phyloP scores from a whole-genome alignment of 352 stramenopile species.

The Globisporangium solare region DNA sequence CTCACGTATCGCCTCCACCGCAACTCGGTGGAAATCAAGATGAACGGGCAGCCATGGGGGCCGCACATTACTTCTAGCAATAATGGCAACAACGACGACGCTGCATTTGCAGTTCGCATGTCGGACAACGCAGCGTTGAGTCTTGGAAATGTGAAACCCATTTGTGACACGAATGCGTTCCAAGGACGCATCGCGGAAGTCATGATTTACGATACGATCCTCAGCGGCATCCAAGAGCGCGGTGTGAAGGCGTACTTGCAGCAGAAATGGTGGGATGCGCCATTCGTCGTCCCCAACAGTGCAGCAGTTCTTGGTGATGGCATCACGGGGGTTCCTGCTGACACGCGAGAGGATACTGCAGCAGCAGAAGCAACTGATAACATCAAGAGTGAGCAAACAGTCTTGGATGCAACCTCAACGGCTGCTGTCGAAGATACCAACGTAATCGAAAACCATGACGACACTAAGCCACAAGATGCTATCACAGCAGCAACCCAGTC shows the following conservation, averaged over 20 bases:
- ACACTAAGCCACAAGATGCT: not conserved
- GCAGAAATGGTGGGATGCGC: conserved; percentile 40
- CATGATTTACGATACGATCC: conserved; percentile 38
- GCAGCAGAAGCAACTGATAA: too few species aligned
- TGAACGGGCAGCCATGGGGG: conserved; percentile 26
- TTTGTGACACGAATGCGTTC: conserved; percentile 58
- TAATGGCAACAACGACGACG: conserved; percentile 11
- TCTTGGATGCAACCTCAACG: too few species aligned
- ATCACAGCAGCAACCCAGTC: not conserved
- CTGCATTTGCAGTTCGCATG: conserved; percentile 25
- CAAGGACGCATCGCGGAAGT: conserved; percentile 52
- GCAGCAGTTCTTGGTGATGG: not conserved
- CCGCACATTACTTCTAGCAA: conserved; percentile 1
- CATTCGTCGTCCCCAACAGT: conserved; percentile 13
- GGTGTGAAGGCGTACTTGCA: conserved; percentile 41
- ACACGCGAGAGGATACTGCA: too few species aligned
- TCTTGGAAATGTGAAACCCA: conserved; percentile 46
- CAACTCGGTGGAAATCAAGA: conserved; percentile 42
- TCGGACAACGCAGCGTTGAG: conserved; percentile 43
- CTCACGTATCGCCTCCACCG: conserved; percentile 42
- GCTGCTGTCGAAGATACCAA: too few species aligned
- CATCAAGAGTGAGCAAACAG: too few species aligned
- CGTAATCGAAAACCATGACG: too few species aligned
- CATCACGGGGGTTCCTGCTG: not conserved
- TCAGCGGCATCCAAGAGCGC: conserved; percentile 27